Evolutionary conservation across 192 early-diverging fungal genomes (phyloP), one percentile per base, ranked within the genome.

Genomic region (Radiomyces spectabilis): DNA sequence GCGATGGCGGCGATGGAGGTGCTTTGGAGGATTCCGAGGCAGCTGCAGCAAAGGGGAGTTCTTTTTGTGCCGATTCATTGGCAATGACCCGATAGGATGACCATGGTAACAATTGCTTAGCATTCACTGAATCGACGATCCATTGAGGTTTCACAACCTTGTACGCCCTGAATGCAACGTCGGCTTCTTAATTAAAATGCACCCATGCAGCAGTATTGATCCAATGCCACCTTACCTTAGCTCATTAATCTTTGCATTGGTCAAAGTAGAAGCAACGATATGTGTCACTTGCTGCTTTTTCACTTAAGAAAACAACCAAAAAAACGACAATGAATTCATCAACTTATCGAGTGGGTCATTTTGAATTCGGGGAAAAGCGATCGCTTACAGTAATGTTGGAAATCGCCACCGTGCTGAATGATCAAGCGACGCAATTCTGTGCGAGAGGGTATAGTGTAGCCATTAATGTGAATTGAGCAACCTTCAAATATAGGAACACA

Each of bases 91-190:
- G 65, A 56, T 81, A 96, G 4, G 63, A 57, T 21, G 72, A 66
- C 88, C 88, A 93, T 1, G 83, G 63, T 5, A 96, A 75, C 41
- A 81, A 58, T 38, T 66, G 71, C 10, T 66, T 59, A 1, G 74
- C 73, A 31, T 73, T 66, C 31, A 90, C 68, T 21, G 77, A 82
- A 22, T 96, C 88, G 1, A 73, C 64, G 5, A 96, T 66, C 94
- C 94, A 96, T 21, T 76, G 76, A 19, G 86, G 84, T 16, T 59
- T 77, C 7, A 83, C 86, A 0, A 88, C 78, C 29, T 77, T 78
- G 65, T 86, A 88, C 29, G 69, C 66, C 21, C 80, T 79, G 55
- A 10, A 50, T 46, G 37, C 30, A 31, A 19, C 33, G n/a, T n/a
- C n/a, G n/a, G n/a, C n/a, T n/a, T n/a, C n/a, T n/a, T n/a, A n/a